phyloP scores from a whole-genome alignment of 192 early-diverging fungal genomes.

The Coemansia sp. region DNA sequence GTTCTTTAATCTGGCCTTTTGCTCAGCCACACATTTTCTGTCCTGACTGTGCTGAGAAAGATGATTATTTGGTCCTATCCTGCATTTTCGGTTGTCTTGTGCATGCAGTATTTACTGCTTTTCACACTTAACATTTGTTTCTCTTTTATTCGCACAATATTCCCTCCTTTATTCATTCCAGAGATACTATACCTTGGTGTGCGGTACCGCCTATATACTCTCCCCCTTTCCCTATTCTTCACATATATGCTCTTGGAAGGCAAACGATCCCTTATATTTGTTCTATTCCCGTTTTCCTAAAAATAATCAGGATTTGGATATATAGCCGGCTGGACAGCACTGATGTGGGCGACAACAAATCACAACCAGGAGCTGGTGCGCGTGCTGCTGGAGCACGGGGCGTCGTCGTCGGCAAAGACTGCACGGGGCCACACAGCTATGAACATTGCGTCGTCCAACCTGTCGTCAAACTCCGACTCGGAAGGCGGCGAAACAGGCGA shows the following conservation, averaged over 20 bases:
- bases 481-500: slow-evolving; percentile 25
- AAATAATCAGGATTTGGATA: not conserved
- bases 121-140: not conserved
- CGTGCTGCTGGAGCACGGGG: slow-evolving; percentile 75
- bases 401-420: slow-evolving; percentile 66
- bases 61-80: not conserved
- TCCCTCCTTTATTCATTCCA: not conserved
- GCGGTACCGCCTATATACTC: not conserved
- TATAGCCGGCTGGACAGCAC: slow-evolving; percentile 78
- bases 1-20: not conserved
- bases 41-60: not conserved
- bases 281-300: not conserved
- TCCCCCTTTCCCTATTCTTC: not conserved
- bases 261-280: too few species aligned
- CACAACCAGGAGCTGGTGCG: slow-evolving; percentile 72
- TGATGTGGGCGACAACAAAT: slow-evolving; percentile 89
- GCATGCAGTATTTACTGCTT: not conserved
- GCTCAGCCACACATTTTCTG: not conserved
- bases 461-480: slow-evolving; percentile 32
- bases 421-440: slow-evolving; percentile 70
- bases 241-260: slow-evolving; percentile 1
- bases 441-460: slow-evolving; percentile 63
- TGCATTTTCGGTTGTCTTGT: not conserved
- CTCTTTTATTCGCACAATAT: slow-evolving; percentile 8
- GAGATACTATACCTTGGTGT: slow-evolving; percentile 7